Base-by-base conservation (phyloP, 306 rosid genomes). In the Acacia melanoxylon region DNA sequence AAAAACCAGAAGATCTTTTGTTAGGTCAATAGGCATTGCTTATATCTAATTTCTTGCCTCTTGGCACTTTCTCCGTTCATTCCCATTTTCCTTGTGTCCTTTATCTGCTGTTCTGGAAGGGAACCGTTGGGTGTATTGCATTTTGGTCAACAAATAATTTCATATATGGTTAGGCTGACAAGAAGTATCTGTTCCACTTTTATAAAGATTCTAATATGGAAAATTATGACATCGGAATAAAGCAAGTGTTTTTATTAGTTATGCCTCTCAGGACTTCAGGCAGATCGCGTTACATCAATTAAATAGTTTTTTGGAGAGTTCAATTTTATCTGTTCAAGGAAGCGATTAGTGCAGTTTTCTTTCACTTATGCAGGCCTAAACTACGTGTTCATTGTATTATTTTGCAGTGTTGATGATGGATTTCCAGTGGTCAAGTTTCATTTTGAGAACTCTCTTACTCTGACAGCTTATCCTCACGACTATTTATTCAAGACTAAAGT, bases 401-500 rank as follows among this genome's bases (percentile, higher is more conserved):
- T 24, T 61, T 87, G 87, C 97, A 95, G 98, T 7, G 66, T 92
- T 24, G 96, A 95, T 68, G 83, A 85, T 33, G 91, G 83, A 73
- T 95, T 95, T 88, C 98, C 99, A 16, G 29, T 6, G 27, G 86
- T 92, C 66, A 90, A 79, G 81, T 89, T 95, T 72, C 68, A 59
- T 75, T 95, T 95, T 68, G 89, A 81, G 48, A 86, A 88, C 45
- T 67, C 86, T 11, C 90, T 89, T 78, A 24, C 87, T 74, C 69
- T 95, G 80, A 79, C 49, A 33, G 87, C 78, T 42, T 86, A 90
- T 84, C 94, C 99, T 79, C 93, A 68, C 1, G 99, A 95, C 14
- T 95, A 95, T 82, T 77, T 95, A 40, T 95, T 95, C 84, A 68
- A 19, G 9, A 75, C 81, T 44, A 58, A 33, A 1, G 97, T 86